Base-by-base conservation (phyloP, 345 rosid genomes). In the Eucalyptus victrix region DNA sequence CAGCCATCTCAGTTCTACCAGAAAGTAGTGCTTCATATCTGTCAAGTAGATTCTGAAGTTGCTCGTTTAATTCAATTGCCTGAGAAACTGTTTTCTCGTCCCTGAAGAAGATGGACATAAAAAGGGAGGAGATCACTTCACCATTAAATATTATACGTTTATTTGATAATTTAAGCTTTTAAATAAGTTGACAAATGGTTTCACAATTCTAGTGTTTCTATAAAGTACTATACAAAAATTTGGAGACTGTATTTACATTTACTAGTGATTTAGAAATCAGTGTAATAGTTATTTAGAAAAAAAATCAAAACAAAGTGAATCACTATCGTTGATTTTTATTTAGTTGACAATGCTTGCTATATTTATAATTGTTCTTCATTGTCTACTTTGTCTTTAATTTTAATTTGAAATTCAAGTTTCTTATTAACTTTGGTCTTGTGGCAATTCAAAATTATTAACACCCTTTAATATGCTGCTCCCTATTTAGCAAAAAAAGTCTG, bases 61-160 rank as follows among this genome's bases (percentile, higher is more conserved):
- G 95, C 86, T 98, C 99, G 88, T 98, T 98, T 92, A 97, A 92
- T 80, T 95, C 98, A 88, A 97, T 98, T 91, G 99, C 99, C 92
- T 86, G 94, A 91, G 98, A 97, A 89, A 98, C 96, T 89, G 95
- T 91, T 92, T 91, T 95, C 92, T 98, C 98, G 89, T 98, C 95
- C 92, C 99, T 97, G 95, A 83, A 91, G 87, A 89, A 86, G 87
- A 62, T 54, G 89, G 89, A 53, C 16, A 40, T 37, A 45, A 24
- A 53, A 53, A 23, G 86, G 40, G 45, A 53, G 62, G 28, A 24
- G 47, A 76, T 76, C 83, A 37, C 83, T 21, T 72, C 83, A 72
- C 28, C 47, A 42, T 76, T 37, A 76, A 37, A 76, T 37, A 12
- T 40, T 40, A 40, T 24, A 40, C 45, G 47, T 76, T 40, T 40